A percentile compares a stretch with the other conserved stretches of the same genome.
phyloP scores from a whole-genome alignment of 345 rosid genomes.

The Linum lewisii region DNA sequence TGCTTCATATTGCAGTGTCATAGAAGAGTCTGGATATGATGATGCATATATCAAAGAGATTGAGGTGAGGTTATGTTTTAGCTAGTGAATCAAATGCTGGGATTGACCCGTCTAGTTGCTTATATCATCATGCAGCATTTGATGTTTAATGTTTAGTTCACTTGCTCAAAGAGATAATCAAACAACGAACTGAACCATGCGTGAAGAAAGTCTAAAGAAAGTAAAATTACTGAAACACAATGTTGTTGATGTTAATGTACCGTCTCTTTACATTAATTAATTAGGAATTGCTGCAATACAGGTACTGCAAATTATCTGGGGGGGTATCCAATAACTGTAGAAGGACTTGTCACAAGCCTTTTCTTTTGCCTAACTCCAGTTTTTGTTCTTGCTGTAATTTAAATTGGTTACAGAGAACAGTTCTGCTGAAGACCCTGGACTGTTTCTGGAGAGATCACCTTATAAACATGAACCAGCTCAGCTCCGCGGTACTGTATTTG shows the following conservation, averaged over 20 bases:
- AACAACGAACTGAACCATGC: no score
- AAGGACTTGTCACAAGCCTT: no score
- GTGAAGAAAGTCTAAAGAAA: no score
- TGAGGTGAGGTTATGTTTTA: constrained; percentile 43
- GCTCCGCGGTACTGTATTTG: constrained; percentile 58
- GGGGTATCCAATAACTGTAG: no score
- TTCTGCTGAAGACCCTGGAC: constrained; percentile 77
- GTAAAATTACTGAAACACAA: no score
- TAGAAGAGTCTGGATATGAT: constrained; percentile 71
- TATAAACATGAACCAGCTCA: constrained; percentile 82
- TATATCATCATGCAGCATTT: background rate
- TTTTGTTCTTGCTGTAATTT: background rate
- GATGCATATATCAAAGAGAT: constrained; percentile 73
- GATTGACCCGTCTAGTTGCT: constrained; percentile 1
- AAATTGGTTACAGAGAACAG: constrained; percentile 51
- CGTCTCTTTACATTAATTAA: no score
- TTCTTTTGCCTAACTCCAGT: background rate
- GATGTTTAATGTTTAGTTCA: background rate
- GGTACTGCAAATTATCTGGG: background rate
- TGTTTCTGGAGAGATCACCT: constrained; percentile 95
- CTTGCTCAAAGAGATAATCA: background rate
- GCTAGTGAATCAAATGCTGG: background rate
- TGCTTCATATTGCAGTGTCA: constrained; percentile 53
- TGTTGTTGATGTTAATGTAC: no score
- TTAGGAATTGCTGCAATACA: background rate